These are phyloP conservation scores for Ceratobasidium sp. DNA, from an alignment of 1,284 basidiomycete genomes.

Conservation along the genomic window DNA sequence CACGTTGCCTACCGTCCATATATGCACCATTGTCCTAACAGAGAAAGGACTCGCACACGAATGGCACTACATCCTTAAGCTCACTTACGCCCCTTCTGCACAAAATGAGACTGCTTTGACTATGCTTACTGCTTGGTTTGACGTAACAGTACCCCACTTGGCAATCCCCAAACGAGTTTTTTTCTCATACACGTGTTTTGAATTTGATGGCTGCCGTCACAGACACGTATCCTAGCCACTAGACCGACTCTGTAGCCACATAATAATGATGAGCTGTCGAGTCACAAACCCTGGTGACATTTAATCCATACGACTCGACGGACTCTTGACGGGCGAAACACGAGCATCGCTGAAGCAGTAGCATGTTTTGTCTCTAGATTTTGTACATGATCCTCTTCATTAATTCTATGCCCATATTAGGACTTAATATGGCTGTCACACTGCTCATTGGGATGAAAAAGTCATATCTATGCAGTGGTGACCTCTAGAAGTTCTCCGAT, in stretches of 20 bases:
- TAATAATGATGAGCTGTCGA: too few relatives aligned
- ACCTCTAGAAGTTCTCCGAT: too few relatives aligned
- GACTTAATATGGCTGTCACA: too few relatives aligned
- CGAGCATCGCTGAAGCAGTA: too few relatives aligned
- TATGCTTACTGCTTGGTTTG: not conserved
- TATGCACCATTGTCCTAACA: not conserved
- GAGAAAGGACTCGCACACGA: not conserved
- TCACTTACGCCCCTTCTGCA: not conserved
- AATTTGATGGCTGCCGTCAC: not conserved
- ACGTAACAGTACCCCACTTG: not conserved
- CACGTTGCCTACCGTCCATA: not conserved
- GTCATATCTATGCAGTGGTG: too few relatives aligned
- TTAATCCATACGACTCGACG: too few relatives aligned
- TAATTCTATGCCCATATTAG: too few relatives aligned
- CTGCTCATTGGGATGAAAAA: too few relatives aligned
- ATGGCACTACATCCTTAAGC: not conserved
- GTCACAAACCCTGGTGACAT: too few relatives aligned
- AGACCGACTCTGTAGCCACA: not conserved
- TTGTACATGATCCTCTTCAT: too few relatives aligned
- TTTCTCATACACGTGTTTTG: conserved; percentile 21
- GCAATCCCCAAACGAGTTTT: not conserved
- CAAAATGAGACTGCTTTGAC: not conserved
- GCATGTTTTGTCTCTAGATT: too few relatives aligned
- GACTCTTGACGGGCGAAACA: too few relatives aligned
- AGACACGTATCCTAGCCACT: conserved; percentile 13